Evolutionary conservation across 495 filamentous ascomycete genomes (phyloP).

Genomic region (Pseudomonodictys pantanalensis): DNA sequence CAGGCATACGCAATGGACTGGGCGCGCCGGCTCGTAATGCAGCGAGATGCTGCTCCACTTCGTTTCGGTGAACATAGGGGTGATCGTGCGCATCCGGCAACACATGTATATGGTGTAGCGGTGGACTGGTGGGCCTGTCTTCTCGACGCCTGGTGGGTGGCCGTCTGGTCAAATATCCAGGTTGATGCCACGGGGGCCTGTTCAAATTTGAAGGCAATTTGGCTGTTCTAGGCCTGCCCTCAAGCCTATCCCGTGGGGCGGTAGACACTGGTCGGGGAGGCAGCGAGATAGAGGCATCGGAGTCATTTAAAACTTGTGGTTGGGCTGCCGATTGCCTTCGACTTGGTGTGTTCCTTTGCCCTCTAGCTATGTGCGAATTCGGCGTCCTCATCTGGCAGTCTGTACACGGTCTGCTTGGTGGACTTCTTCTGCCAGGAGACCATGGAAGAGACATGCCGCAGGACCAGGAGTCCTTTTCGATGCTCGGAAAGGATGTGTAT

Average conservation of each 20-base stretch:
- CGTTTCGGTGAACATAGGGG: constrained; percentile 14
- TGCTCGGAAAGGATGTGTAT: constrained; percentile 12
- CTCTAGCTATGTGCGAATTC: not conserved
- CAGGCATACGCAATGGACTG: not conserved
- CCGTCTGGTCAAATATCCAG: not conserved
- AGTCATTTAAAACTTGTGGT: not conserved
- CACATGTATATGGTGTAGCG: constrained; percentile 12
- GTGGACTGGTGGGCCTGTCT: not conserved
- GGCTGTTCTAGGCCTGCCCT: not conserved
- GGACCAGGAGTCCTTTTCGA: not conserved
- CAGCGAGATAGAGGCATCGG: not conserved
- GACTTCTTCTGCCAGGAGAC: not conserved
- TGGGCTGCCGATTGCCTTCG: not conserved
- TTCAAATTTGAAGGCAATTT: not conserved
- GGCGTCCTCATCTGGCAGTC: not conserved
- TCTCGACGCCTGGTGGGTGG: not conserved
- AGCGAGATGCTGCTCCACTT: not conserved
- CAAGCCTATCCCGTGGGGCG: not conserved
- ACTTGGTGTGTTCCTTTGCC: not conserved
- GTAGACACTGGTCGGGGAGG: not conserved
- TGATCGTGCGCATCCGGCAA: not conserved
- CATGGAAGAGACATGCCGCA: not conserved
- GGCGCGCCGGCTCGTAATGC: not conserved
- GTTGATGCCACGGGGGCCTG: not conserved
- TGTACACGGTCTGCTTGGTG: not conserved